A percentile compares a stretch with the other conserved stretches of the same genome.
phyloP scores from a whole-genome alignment of 345 rosid species.

The Gossypium longicalyx region DNA sequence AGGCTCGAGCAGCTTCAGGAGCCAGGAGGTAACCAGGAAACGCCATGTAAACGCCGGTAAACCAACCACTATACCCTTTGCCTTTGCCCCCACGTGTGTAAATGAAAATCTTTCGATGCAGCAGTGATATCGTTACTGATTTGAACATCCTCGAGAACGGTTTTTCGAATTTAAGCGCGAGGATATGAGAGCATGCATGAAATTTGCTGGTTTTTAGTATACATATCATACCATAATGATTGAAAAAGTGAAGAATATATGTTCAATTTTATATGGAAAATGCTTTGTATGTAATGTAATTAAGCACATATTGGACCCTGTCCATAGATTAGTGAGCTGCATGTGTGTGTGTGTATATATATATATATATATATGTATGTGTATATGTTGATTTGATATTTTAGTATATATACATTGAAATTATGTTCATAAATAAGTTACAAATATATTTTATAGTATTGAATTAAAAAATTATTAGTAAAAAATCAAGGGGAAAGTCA shows the following conservation, averaged over 20 bases:
- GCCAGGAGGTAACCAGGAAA: conserved; percentile 24
- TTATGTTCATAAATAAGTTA: too few relatives aligned
- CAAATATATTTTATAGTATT: too few relatives aligned
- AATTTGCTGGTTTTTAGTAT: background rate
- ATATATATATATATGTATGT: too few relatives aligned
- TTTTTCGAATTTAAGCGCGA: background rate
- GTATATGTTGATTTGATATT: too few relatives aligned
- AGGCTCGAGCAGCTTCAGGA: conserved; percentile 57
- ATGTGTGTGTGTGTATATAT: too few relatives aligned
- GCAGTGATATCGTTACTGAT: background rate
- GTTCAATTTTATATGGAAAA: too few relatives aligned
- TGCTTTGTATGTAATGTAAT: background rate
- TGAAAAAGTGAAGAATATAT: too few relatives aligned
- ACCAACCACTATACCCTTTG: background rate
- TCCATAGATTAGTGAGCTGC: too few relatives aligned
- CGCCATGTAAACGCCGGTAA: conserved; percentile 23
- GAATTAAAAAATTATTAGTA: too few relatives aligned
- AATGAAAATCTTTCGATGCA: background rate
- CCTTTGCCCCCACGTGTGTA: background rate
- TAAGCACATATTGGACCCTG: background rate
- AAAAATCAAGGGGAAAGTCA: too few relatives aligned
- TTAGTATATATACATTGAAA: too few relatives aligned
- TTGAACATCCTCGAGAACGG: background rate
- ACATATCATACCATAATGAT: too few relatives aligned
- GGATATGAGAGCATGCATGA: background rate